phyloP scores from a whole-genome alignment of 352 stramenopile species.

The Pythium biforme region DNA sequence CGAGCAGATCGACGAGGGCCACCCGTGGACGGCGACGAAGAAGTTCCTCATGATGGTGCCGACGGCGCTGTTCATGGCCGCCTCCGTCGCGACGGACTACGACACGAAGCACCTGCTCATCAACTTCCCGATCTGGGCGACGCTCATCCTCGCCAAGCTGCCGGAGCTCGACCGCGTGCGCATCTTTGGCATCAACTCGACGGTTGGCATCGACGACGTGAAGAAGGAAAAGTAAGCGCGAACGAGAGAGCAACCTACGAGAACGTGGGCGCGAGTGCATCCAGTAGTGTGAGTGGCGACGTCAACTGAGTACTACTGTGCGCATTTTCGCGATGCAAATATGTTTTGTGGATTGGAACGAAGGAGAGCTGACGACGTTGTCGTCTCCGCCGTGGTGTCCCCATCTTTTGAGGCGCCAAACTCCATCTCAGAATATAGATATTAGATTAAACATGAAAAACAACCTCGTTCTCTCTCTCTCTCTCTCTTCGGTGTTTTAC shows the following conservation, averaged over 20 bases:
- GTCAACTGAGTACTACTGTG: conserved; percentile 1
- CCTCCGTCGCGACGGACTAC: conserved; percentile 89
- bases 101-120: conserved; percentile 79
- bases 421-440: conserved; percentile 43
- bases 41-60: conserved; percentile 94
- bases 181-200: conserved; percentile 96
- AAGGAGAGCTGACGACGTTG: background rate
- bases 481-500: conserved; percentile 14
- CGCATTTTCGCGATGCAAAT: background rate
- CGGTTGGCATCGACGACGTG: conserved; percentile 92
- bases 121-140: conserved; percentile 91
- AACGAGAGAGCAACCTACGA: background rate
- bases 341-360: background rate
- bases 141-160: conserved; percentile 92
- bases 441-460: conserved; percentile 51
- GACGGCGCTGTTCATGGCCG: conserved; percentile 87
- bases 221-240: conserved; percentile 47
- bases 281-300: background rate
- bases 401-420: background rate
- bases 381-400: background rate
- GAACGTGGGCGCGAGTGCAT: background rate
- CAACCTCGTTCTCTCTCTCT: conserved; percentile 15
- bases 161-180: conserved; percentile 93
- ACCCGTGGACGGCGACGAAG: conserved; percentile 91
- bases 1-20: conserved; percentile 94